Base-by-base conservation (phyloP, 345 rosid species). In the Rhodamnia rubescens region DNA sequence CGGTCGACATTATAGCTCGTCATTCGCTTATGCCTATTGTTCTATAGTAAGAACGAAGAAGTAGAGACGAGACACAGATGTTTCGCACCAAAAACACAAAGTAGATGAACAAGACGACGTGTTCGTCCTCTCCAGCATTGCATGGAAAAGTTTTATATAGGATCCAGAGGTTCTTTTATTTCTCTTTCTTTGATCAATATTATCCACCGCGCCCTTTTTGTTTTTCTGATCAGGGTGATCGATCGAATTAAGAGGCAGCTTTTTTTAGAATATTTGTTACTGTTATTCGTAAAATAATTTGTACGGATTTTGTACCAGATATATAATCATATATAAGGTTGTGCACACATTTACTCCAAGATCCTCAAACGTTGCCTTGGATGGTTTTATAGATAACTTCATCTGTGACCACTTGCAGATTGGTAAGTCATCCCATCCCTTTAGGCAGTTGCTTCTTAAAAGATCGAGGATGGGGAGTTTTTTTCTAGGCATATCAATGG, bases 31-130 rank as follows among this genome's bases (percentile, higher is more conserved):
- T 1, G 4, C 14, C 0, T n/a, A 24, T 56, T 13, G 4, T 2
- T 56, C 59, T 6, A 56, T 56, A 56, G 24, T 0, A 55, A 22
- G 26, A 22, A 55, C 10, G 59, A 56, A 56, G 13, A 0, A 24
- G 26, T 8, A 56, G 50, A 47, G 7, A 26, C 0, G 7, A 26
- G 29, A 0, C 2, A 5, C 9, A 26, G 14, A 11, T 57, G 15
- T 5, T 4, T 7, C 8, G 0, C 12, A 22, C 12, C 12, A 11
- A n/a, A 26, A 7, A 24, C 24, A 26, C 27, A 57, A 5, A 57
- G 29, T 56, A 2, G n/a, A 56, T 24, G 59, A 22, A 55, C 5
- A 8, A 55, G 58, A 10, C n/a, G 0, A 10, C 3, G 0, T 24
- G 5, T 56, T 56, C 5, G 10, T 56, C 61, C 6, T 56, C 6